phyloP scores from a whole-genome alignment of 169 alveolate species.

The Cryptosporidium tyzzeri region DNA sequence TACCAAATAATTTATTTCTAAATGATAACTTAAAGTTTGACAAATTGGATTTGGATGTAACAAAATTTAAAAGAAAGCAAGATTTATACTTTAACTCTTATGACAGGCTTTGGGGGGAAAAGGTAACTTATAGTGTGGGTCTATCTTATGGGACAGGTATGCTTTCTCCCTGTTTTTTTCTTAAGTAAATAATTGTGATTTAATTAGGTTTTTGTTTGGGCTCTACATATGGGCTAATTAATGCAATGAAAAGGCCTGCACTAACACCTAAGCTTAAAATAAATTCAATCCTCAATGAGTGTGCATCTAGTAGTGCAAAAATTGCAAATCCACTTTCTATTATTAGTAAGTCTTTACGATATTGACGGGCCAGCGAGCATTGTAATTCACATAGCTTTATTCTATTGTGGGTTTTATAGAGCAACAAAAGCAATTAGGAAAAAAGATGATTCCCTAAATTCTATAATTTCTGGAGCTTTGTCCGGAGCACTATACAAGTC shows the following conservation, averaged over 20 bases:
- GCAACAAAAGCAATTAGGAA: slow-evolving; percentile 78
- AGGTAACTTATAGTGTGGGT: slow-evolving; percentile 88
- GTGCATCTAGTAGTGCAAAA: slow-evolving; percentile 86
- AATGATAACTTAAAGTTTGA: slow-evolving; percentile 29
- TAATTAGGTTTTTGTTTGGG: slow-evolving; percentile 86
- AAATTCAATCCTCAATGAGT: slow-evolving; percentile 86
- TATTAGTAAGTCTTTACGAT: slow-evolving; percentile 65
- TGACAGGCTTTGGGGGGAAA: slow-evolving; percentile 91
- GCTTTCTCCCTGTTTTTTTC: neutral
- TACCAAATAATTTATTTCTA: slow-evolving; percentile 3
- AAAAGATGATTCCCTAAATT: slow-evolving; percentile 81
- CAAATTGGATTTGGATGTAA: neutral
- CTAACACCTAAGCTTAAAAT: slow-evolving; percentile 85
- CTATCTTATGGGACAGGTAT: slow-evolving; percentile 89
- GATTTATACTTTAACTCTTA: slow-evolving; percentile 84
- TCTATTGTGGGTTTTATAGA: slow-evolving; percentile 85
- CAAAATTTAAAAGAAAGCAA: slow-evolving; percentile 72
- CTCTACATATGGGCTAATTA: slow-evolving; percentile 85
- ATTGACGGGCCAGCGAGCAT: too few species aligned
- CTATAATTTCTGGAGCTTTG: slow-evolving; percentile 85
- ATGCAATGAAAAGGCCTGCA: slow-evolving; percentile 89
- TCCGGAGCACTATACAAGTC: slow-evolving; percentile 88
- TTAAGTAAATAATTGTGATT: neutral
- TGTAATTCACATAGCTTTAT: slow-evolving; percentile 76
- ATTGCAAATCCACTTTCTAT: slow-evolving; percentile 87